Conservation (phyloP, 116 monocot genomes). For the Phalaenopsis hybrid region DNA sequence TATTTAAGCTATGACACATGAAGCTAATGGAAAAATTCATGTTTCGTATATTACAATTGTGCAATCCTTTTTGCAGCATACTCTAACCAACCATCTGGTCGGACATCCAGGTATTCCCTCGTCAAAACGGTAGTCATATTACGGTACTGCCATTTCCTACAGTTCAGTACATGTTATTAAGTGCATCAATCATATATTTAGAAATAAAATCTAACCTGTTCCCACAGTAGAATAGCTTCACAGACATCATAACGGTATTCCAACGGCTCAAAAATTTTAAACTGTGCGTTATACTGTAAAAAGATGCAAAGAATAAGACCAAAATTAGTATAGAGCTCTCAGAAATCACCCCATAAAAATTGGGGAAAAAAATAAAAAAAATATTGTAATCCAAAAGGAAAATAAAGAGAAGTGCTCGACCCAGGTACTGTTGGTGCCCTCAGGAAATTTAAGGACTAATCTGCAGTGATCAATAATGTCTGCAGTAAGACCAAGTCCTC, state of each 20-base stretch:
- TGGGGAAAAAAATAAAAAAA: not conserved
- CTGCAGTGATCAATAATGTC: constrained; percentile 79
- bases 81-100: constrained; percentile 93
- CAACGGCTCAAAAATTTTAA: constrained; percentile 86
- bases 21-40: constrained; percentile 2
- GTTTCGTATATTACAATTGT: constrained; percentile 65
- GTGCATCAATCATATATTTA: not conserved
- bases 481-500: constrained; percentile 86
- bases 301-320: not conserved
- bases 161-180: constrained; percentile 15
- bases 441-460: constrained; percentile 80
- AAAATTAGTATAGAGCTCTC: not conserved
- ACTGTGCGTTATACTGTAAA: constrained; percentile 82
- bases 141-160: constrained; percentile 60
- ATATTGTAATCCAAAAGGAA: constrained; percentile 12
- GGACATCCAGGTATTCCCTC: constrained; percentile 86
- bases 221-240: constrained; percentile 89
- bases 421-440: constrained; percentile 98
- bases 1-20: not conserved
- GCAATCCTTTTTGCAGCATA: constrained; percentile 98
- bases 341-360: not conserved
- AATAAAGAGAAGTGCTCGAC: constrained; percentile 35
- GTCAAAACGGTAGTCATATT: constrained; percentile 97
- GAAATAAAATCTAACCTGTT: constrained; percentile 52
- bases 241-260: constrained; percentile 88